These are phyloP conservation scores for Xylaria sp. DNA, from an alignment of 2,329 filamentous ascomycete species.

Conservation along the genomic window DNA sequence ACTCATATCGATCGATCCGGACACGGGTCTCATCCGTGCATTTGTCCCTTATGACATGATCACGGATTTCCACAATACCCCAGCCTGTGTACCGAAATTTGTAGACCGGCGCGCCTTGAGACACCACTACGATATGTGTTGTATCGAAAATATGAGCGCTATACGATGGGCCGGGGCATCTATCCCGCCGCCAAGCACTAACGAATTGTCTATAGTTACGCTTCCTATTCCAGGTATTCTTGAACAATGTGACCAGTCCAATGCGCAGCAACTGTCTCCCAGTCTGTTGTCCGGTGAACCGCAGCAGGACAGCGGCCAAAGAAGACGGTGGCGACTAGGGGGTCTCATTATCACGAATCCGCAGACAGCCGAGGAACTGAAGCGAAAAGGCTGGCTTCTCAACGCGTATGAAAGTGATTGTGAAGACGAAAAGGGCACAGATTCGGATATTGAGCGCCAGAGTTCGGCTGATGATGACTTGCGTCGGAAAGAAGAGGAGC, in stretches of 20 bases:
- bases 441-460: neutral
- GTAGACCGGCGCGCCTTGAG: neutral
- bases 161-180: neutral
- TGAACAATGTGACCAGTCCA: too few species aligned
- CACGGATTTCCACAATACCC: neutral
- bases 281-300: neutral
- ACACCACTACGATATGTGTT: conserved; percentile 2
- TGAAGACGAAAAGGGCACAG: neutral
- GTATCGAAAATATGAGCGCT: conserved; percentile 1
- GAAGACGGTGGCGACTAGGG: neutral
- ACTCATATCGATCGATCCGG: neutral
- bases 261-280: neutral
- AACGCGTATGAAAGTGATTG: neutral
- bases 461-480: too few species aligned
- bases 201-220: neutral
- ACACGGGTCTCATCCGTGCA: neutral
- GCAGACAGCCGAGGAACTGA: neutral
- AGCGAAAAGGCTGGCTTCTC: neutral
- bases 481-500: neutral
- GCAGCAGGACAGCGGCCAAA: neutral
- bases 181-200: neutral
- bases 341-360: neutral
- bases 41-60: neutral
- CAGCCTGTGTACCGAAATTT: neutral
- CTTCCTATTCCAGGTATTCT: neutral